Percentiles rank a stretch among this genome's conserved stretches.
These are phyloP conservation scores for Alternaria metachromatica DNA, from an alignment of 2,329 filamentous ascomycete genomes.

Conservation along the genomic window DNA sequence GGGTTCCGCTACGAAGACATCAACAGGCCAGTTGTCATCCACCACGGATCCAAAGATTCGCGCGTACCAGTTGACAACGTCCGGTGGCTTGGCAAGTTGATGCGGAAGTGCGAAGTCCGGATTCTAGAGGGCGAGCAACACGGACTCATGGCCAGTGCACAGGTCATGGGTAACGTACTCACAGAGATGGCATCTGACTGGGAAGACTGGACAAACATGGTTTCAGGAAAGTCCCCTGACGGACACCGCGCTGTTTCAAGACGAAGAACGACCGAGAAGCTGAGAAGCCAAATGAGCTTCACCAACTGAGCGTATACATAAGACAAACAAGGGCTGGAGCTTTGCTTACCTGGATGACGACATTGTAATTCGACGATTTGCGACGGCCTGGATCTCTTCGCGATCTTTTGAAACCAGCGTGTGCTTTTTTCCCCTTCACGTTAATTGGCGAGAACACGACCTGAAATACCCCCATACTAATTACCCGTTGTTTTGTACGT, in stretches of 20 bases:
- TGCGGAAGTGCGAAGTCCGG: conserved; percentile 90
- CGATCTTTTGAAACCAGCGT: neutral
- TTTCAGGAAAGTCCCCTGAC: conserved; percentile 14
- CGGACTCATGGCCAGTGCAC: conserved; percentile 91
- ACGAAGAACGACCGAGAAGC: conserved; percentile 24
- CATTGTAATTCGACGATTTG: neutral
- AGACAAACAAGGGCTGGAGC: neutral
- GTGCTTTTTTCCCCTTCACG: neutral
- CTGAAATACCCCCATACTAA: neutral
- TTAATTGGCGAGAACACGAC: neutral
- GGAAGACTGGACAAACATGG: conserved; percentile 55
- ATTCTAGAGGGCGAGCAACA: conserved; percentile 92
- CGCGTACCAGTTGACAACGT: conserved; percentile 95
- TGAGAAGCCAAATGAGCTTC: conserved; percentile 21
- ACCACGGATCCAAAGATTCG: conserved; percentile 89
- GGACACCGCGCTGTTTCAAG: conserved; percentile 20
- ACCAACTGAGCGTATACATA: neutral
- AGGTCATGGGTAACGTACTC: conserved; percentile 91
- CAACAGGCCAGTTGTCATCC: conserved; percentile 86
- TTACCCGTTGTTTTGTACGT: neutral
- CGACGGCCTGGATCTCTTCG: neutral
- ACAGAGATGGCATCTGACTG: conserved; percentile 95
- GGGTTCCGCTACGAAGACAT: conserved; percentile 98
- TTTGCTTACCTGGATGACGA: neutral
- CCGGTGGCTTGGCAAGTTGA: conserved; percentile 90